Conservation (phyloP, 2,329 filamentous ascomycete genomes). For the Fusarium anthophilum region DNA sequence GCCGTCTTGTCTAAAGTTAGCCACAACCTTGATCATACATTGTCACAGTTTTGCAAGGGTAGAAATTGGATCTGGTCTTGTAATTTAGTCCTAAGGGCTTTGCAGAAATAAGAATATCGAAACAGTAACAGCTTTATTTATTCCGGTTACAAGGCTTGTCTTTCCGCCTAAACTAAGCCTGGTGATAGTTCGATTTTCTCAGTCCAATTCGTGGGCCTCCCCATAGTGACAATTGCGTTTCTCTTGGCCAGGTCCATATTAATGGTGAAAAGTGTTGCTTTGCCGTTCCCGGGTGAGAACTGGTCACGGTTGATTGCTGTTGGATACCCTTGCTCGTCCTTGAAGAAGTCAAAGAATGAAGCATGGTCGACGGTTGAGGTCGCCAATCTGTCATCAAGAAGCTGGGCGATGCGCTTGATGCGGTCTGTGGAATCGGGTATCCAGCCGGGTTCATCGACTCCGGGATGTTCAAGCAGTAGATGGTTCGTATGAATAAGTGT, state of each 20-base stretch:
- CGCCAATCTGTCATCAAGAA: background rate
- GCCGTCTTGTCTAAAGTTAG: too few species aligned
- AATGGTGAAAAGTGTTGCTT: constrained; percentile 33
- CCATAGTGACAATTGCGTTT: constrained; percentile 15
- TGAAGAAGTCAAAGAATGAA: constrained; percentile 30
- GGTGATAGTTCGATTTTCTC: constrained; percentile 11
- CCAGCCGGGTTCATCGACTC: constrained; percentile 26
- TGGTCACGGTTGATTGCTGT: constrained; percentile 27
- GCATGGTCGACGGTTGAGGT: background rate
- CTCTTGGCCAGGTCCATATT: constrained; percentile 23
- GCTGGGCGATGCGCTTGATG: constrained; percentile 4
- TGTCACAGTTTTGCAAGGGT: background rate
- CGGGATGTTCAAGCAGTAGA: constrained; percentile 26
- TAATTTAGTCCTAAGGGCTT: rapidly evolving
- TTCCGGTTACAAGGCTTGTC: too few species aligned
- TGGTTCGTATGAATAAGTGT: constrained; percentile 33
- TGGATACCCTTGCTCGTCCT: constrained; percentile 33
- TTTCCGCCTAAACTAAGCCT: background rate
- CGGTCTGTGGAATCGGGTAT: constrained; percentile 24
- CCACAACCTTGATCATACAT: rapidly evolving
- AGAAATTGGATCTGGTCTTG: rapidly evolving
- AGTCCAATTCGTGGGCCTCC: constrained; percentile 16
- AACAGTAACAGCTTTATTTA: background rate
- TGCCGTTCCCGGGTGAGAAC: background rate
- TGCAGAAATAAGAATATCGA: background rate